A percentile compares a stretch with the other conserved stretches of the same genome.
Conservation (phyloP, 108 stramenopile species). For the Skeletonema tropicum region DNA sequence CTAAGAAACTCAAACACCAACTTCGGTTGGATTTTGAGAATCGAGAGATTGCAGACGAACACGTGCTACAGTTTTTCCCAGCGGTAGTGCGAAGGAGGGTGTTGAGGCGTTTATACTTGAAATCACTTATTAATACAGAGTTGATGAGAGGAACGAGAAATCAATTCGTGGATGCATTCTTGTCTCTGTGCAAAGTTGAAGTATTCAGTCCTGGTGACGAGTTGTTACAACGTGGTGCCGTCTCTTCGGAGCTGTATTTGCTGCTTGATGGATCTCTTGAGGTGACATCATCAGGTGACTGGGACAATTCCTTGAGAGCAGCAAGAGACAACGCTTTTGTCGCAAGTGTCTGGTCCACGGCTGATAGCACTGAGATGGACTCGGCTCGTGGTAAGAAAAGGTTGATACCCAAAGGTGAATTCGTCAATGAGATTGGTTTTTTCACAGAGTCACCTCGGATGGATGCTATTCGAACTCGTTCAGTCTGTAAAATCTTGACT, state of each 20-base stretch:
- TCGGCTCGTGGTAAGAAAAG: neutral
- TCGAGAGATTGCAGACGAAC: constrained; percentile 55
- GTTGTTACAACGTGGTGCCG: constrained; percentile 40
- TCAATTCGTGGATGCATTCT: constrained; percentile 59
- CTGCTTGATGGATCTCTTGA: constrained; percentile 54
- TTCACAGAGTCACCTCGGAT: constrained; percentile 59
- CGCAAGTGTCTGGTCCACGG: neutral
- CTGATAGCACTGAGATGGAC: neutral
- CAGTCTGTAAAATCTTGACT: constrained; percentile 60
- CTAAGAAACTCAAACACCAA: constrained; percentile 44
- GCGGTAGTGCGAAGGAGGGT: constrained; percentile 43
- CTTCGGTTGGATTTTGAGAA: constrained; percentile 57
- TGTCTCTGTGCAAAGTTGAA: constrained; percentile 53
- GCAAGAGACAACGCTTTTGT: neutral
- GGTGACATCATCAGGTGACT: constrained; percentile 6
- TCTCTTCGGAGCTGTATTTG: constrained; percentile 54
- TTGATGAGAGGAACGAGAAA: constrained; percentile 50
- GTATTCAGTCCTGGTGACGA: constrained; percentile 62
- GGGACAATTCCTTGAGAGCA: neutral
- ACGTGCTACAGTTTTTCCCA: constrained; percentile 61
- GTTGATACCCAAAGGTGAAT: constrained; percentile 29
- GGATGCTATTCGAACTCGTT: constrained; percentile 42
- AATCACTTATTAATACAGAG: constrained; percentile 40
- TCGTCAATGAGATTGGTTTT: constrained; percentile 60
- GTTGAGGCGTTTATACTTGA: constrained; percentile 47